Evolutionary conservation across 371 early-diverging fungal species (phyloP).

Genomic region (Mortierella sp.): DNA sequence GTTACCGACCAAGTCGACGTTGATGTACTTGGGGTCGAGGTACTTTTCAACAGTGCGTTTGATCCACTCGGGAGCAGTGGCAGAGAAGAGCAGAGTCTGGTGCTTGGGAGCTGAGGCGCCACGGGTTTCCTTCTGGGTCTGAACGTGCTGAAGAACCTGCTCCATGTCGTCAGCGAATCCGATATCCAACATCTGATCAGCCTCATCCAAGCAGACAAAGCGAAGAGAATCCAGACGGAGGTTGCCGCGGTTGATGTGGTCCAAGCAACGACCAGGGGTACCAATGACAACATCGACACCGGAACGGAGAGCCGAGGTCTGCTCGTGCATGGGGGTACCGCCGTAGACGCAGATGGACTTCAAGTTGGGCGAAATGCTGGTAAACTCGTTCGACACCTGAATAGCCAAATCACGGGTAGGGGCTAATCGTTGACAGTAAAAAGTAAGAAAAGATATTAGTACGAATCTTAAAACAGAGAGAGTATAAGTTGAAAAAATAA

Average conservation of each 20-base stretch:
- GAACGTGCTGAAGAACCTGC: constrained; percentile 80
- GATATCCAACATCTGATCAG: constrained; percentile 96
- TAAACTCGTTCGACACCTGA: constrained; percentile 86
- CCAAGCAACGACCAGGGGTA: constrained; percentile 97
- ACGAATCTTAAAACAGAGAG: constrained; percentile 47
- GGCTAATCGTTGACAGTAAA: constrained; percentile 60
- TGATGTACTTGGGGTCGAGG: constrained; percentile 86
- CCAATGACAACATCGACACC: constrained; percentile 98
- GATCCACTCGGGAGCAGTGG: constrained; percentile 92
- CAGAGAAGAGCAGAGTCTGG: constrained; percentile 91
- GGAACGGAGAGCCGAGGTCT: constrained; percentile 81
- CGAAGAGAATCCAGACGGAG: constrained; percentile 78
- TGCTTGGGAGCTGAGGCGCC: constrained; percentile 76
- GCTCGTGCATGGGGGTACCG: constrained; percentile 87
- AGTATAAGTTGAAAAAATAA: constrained; percentile 62
- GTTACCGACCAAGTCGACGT: constrained; percentile 84
- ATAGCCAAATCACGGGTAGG: constrained; percentile 99
- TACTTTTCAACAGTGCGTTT: constrained; percentile 85
- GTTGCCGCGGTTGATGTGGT: constrained; percentile 91
- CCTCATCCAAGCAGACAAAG: constrained; percentile 95
- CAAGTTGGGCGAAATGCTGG: constrained; percentile 71
- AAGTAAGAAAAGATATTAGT: background rate
- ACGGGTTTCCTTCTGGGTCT: constrained; percentile 86
- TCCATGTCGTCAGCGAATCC: constrained; percentile 97
- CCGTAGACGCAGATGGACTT: constrained; percentile 68